Conservation (phyloP, 805 yeast genomes). For the Kazachstania taianensis region DNA sequence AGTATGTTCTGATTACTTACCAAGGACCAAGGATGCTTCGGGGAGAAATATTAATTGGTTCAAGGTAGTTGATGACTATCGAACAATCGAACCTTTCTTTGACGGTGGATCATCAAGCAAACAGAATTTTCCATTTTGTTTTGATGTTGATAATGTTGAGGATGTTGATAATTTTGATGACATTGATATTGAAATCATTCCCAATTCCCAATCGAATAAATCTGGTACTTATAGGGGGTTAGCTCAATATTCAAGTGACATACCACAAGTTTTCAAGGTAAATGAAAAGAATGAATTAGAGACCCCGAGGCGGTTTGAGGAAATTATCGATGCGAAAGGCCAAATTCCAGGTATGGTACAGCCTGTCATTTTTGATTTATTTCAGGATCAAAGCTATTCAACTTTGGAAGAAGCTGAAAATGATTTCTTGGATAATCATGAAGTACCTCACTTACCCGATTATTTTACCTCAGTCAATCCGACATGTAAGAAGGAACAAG, state of each 20-base stretch:
- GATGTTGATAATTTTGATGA: neutral
- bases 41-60: constrained; percentile 57
- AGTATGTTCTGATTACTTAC: constrained; percentile 37
- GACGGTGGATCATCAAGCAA: neutral
- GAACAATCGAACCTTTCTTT: constrained; percentile 13
- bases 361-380: constrained; percentile 8
- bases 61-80: constrained; percentile 31
- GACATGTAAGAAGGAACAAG: neutral
- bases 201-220: neutral
- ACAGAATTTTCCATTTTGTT: too few relatives aligned
- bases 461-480: neutral
- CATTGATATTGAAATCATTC: neutral
- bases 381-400: constrained; percentile 14
- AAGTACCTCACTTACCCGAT: constrained; percentile 17
- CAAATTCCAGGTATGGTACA: neutral
- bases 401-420: constrained; percentile 26
- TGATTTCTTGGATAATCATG: constrained; percentile 24
- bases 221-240: constrained; percentile 3
- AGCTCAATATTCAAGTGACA: constrained; percentile 14
- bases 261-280: constrained; percentile 15
- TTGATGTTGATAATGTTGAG: neutral
- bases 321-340: neutral
- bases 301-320: too few relatives aligned
- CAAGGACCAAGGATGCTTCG: constrained; percentile 52
- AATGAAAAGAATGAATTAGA: constrained; percentile 4